Percentiles rank a stretch among this genome's conserved stretches.
These are phyloP conservation scores for Melanomma pulvis-pyrius DNA, from an alignment of 495 filamentous ascomycete genomes.

Conservation along the genomic window DNA sequence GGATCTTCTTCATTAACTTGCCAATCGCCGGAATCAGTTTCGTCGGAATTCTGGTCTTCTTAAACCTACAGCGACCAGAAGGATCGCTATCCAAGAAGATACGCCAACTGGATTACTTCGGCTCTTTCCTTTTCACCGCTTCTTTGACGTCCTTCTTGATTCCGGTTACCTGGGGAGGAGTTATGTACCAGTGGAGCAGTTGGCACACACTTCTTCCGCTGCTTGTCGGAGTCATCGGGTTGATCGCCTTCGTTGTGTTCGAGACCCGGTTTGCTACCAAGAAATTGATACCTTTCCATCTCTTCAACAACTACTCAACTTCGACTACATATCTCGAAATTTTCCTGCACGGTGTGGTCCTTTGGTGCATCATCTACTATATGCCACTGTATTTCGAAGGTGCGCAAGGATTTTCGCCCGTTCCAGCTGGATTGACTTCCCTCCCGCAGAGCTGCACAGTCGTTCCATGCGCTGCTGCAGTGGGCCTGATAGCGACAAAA, in stretches of 20 bases:
- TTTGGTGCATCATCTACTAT: constrained; percentile 48
- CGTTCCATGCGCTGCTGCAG: no score
- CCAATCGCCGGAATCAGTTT: constrained; percentile 54
- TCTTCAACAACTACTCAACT: neutral
- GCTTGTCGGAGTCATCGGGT: constrained; percentile 19
- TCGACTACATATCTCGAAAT: neutral
- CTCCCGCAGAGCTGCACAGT: no score
- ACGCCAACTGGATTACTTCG: constrained; percentile 45
- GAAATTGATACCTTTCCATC: constrained; percentile 53
- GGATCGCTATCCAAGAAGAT: constrained; percentile 26
- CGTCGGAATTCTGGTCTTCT: constrained; percentile 51
- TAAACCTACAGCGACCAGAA: constrained; percentile 46
- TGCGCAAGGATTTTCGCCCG: constrained; percentile 53
- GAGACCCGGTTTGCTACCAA: constrained; percentile 30
- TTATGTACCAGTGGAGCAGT: constrained; percentile 52
- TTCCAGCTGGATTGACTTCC: no score
- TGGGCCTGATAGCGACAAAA: constrained; percentile 40
- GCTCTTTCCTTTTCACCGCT: constrained; percentile 50
- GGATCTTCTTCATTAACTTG: constrained; percentile 58
- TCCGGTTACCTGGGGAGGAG: constrained; percentile 58
- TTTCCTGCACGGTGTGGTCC: constrained; percentile 37
- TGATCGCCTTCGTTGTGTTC: constrained; percentile 28
- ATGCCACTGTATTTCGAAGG: constrained; percentile 65
- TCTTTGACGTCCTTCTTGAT: constrained; percentile 52
- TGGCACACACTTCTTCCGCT: constrained; percentile 49